A percentile compares a stretch with the other conserved stretches of the same genome.
Evolutionary conservation across 768 basidiomycete genomes (phyloP).

Genomic region (Trichaptum fuscoviolaceum): DNA sequence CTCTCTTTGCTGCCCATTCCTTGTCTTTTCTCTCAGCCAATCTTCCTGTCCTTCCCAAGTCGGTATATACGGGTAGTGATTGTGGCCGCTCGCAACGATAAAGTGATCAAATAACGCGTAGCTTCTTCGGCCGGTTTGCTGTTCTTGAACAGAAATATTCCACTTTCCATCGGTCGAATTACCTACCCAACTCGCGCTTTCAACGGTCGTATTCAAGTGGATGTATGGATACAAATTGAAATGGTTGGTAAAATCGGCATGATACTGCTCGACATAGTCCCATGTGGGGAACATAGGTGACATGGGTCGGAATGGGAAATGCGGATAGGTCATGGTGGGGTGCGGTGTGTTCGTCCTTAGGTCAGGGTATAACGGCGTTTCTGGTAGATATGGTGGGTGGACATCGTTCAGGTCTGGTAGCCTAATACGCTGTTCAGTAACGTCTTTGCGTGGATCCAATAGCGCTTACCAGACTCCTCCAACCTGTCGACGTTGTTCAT

Average conservation of each 20-base stretch:
- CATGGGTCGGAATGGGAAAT: constrained; percentile 43
- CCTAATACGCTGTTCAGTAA: constrained; percentile 16
- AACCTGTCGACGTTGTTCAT: constrained; percentile 45
- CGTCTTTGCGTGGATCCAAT: background rate
- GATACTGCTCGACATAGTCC: constrained; percentile 41
- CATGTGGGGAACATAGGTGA: constrained; percentile 49
- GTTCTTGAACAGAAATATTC: constrained; percentile 33
- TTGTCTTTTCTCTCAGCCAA: constrained; percentile 35
- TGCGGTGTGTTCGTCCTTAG: constrained; percentile 52
- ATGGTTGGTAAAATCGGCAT: constrained; percentile 35
- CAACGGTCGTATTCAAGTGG: constrained; percentile 37
- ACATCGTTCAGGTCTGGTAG: constrained; percentile 27
- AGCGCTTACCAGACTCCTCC: constrained; percentile 51
- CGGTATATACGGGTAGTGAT: constrained; percentile 45
- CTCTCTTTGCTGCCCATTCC: constrained; percentile 25
- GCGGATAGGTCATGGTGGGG: constrained; percentile 55
- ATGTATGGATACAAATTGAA: constrained; percentile 36
- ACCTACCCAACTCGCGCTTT: constrained; percentile 40
- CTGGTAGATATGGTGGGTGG: constrained; percentile 42
- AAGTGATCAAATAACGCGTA: constrained; percentile 44
- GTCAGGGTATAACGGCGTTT: constrained; percentile 49
- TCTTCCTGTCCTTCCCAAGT: constrained; percentile 41
- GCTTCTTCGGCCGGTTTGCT: constrained; percentile 15
- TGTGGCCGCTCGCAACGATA: constrained; percentile 50
- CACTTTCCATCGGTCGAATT: constrained; percentile 33